Evolutionary conservation across 768 basidiomycete genomes (phyloP), one percentile per base, ranked within the genome.

Genomic region (Mycena sanguinolenta): DNA sequence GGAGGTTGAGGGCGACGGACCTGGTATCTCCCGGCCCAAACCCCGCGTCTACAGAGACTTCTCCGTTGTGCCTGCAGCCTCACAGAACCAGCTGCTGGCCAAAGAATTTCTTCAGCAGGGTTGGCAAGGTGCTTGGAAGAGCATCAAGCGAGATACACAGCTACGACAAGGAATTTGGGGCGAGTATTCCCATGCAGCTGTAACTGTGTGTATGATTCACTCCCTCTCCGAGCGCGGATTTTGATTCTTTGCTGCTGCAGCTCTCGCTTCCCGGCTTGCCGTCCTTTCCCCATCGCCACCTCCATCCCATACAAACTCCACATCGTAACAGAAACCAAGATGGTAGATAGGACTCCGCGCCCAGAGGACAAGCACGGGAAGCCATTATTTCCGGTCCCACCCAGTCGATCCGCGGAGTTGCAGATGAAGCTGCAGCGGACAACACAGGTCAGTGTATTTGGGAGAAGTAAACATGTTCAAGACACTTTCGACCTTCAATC

Each of bases 281-380:
- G 21, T 69, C 68, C n/a, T 3, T 63, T 58, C 17, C 68, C 68
- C 4, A 58, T 63, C 32, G 23, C 34, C 34, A 69, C 62, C 19
- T 55, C 68, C 28, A 63, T 69, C 39, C 68, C 68, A 16, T 62
- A 49, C 55, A 58, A 55, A 16, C n/a, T 69, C 7, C 62, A 64
- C 36, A 39, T 69, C 42, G 54, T 38, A 28, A 69, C 61, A 44
- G 68, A 69, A 16, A 69, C 67, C n/a, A 68, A 68, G 55, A 39
- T 36, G 16, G 8, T 38, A 2, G 30, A 44, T 3, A n/a, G 30
- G 16, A 50, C 67, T 2, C 49, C 63, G 19, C 30, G 54, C 14
- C 54, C 68, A 12, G 62, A 61, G 17, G 68, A 69, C 62, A 69
- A 69, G 61, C 54, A 63, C 36, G 61, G 38, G 14, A 69, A 69